Evolutionary conservation across 2,329 filamentous ascomycete genomes (phyloP).

Genomic region (Xylaria sp.): DNA sequence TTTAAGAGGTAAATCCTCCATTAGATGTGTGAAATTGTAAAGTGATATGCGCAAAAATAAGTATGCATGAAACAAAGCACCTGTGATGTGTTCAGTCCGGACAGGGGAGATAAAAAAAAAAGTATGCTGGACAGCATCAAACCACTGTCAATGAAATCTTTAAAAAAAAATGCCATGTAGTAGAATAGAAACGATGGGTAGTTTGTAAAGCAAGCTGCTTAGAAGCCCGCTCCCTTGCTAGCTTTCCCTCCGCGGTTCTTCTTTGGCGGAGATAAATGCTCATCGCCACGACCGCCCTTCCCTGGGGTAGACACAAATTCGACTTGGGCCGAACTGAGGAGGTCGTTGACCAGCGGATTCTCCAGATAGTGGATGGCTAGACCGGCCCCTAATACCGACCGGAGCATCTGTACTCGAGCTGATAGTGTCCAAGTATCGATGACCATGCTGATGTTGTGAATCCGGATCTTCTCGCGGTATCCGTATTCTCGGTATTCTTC

Average conservation of each 20-base stretch:
- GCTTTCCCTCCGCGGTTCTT: constrained; percentile 39
- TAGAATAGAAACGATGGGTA: neutral
- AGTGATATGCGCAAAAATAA: constrained; percentile 1
- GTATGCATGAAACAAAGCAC: constrained; percentile 12
- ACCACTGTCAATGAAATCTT: neutral
- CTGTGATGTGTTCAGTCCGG: neutral
- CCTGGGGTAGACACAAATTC: constrained; percentile 45
- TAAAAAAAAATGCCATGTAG: neutral
- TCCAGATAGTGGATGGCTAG: constrained; percentile 54
- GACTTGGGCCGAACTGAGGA: constrained; percentile 50
- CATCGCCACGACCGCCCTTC: constrained; percentile 33
- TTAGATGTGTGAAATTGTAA: constrained; percentile 11
- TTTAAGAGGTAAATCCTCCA: neutral
- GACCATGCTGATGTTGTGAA: constrained; percentile 57
- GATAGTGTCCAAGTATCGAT: constrained; percentile 65
- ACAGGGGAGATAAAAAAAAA: neutral
- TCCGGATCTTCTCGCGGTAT: constrained; percentile 63
- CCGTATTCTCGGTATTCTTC: constrained; percentile 62
- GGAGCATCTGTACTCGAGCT: constrained; percentile 61
- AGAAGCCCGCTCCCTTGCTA: constrained; percentile 32
- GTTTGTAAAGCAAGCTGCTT: constrained; percentile 5
- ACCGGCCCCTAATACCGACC: constrained; percentile 60
- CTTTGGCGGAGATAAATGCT: constrained; percentile 32
- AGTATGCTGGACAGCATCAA: neutral
- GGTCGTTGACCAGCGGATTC: constrained; percentile 54